Evolutionary conservation across 768 basidiomycete genomes (phyloP), one percentile per base, ranked within the genome.

Genomic region (Termitomyces sp.): DNA sequence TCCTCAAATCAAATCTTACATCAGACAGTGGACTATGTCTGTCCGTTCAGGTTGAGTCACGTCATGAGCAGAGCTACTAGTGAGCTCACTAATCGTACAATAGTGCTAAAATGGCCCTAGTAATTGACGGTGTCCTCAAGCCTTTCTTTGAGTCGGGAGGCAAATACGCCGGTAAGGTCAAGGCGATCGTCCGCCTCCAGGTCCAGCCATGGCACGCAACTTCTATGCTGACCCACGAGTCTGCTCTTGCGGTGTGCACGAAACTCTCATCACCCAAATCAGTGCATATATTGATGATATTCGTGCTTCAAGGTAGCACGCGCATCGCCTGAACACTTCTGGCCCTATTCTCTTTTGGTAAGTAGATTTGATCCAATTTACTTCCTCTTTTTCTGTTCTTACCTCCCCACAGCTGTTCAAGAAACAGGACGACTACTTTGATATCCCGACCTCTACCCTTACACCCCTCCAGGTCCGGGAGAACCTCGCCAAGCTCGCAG

Each of bases 221-320:
- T n/a, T 89, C 89, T 0, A 89, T 84, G 0, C 76, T 87, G 50
- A 82, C 83, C 2, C 88, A 90, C 59, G 94, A 97, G 71, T 89
- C 92, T 14, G 85, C 78, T 11, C 74, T 96, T 9, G 91, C 93
- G 5, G 90, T 90, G 81, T 14, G 35, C 17, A 45, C 22, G 30
- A 17, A 26, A 42, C 2, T 38, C 28, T 17, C 17, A 19, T 15
- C 1, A 37, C 35, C 14, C 26, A 22, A 37, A 22, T 49, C 9
- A 26, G 35, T 11, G 21, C 51, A 37, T 40, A 54, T 46, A 21
- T 19, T 24, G 14, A 44, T 24, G 21, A 26, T 3, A 26, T 38
- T 9, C 11, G 40, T 41, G 45, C 22, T 32, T 45, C 54, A 88
- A 46, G 87, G 87, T 87, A 35, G 78, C 84, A 3, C 81, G 81